Base-by-base conservation (phyloP, 345 rosid genomes). In the Pistacia atlantica region DNA sequence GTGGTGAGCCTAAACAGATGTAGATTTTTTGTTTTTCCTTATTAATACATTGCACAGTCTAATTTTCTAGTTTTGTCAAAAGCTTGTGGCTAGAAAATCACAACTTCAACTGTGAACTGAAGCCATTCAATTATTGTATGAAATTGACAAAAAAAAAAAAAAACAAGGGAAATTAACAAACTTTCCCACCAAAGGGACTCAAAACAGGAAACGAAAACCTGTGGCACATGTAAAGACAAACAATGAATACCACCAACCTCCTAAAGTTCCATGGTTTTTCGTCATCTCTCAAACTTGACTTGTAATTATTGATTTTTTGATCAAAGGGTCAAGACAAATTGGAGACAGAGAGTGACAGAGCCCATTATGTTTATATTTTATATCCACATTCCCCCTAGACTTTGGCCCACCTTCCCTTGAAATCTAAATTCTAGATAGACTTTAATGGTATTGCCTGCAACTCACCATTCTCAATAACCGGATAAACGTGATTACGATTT, bases 231-330 rank as follows among this genome's bases (percentile, higher is more conserved):
- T 5, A 65, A 79, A 33, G 61, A 77, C 68, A 75, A 57, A 28
- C 67, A 60, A 28, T 66, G 64, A 74, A 72, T 62, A 77, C 64
- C 72, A 68, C 70, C 65, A 20, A 49, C 49, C 12, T 20, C 31
- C 54, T 10, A 8, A 56, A 42, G 38, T 72, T 76, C 67, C 67
- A 25, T 25, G 25, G 25, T 25, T 25, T 25, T 69, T 58, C 54
- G 62, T 25, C 1, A 25, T 25, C 25, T 12, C 4, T 62, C 14
- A 42, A 42, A 42, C 45, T 42, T 42, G 45, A 3, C 16, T 18
- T 68, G 11, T 20, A 18, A 56, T 45, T 59, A 42, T 45, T 31
- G 45, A 11, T 38, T 75, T 59, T 18, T 75, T 38, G 10, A 73
- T 73, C 35, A 55, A 28, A 54, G 0, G 4, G 69, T 63, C 38